Evolutionary conservation across 805 yeast species (phyloP).

Genomic region (Ogataea philodendri): DNA sequence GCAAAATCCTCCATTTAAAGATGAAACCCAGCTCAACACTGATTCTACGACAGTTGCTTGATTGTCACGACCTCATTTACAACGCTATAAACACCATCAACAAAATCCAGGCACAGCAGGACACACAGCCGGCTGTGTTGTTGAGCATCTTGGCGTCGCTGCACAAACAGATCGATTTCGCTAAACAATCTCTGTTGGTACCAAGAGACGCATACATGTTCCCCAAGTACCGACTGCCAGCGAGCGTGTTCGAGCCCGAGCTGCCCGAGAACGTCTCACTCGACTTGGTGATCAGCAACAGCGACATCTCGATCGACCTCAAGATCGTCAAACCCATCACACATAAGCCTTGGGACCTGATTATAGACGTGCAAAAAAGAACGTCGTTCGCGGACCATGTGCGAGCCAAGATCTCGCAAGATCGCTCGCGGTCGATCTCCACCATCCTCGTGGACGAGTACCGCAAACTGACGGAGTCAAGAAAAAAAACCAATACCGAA

Average conservation of each 20-base stretch:
- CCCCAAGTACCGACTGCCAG: conserved; percentile 49
- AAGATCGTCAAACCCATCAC: conserved; percentile 48
- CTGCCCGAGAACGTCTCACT: conserved; percentile 48
- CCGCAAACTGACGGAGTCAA: conserved; percentile 33
- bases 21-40: conserved; percentile 37
- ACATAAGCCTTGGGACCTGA: conserved; percentile 61
- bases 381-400: conserved; percentile 56
- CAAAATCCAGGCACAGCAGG: conserved; percentile 29
- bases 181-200: conserved; percentile 41
- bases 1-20: conserved; percentile 38
- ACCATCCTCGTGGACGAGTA: conserved; percentile 41
- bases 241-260: conserved; percentile 43
- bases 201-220: conserved; percentile 57
- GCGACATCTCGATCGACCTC: conserved; percentile 61
- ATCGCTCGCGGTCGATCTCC: conserved; percentile 39
- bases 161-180: conserved; percentile 34
- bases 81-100: conserved; percentile 45
- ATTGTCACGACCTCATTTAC: conserved; percentile 36
- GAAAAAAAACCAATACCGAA: conserved; percentile 8
- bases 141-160: conserved; percentile 26
- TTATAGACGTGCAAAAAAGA: conserved; percentile 43
- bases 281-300: conserved; percentile 58
- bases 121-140: conserved; percentile 24
- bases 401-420: conserved; percentile 50
- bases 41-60: conserved; percentile 42